phyloP scores from a whole-genome alignment of 2,329 filamentous ascomycete genomes.

The Elsinoe australis region DNA sequence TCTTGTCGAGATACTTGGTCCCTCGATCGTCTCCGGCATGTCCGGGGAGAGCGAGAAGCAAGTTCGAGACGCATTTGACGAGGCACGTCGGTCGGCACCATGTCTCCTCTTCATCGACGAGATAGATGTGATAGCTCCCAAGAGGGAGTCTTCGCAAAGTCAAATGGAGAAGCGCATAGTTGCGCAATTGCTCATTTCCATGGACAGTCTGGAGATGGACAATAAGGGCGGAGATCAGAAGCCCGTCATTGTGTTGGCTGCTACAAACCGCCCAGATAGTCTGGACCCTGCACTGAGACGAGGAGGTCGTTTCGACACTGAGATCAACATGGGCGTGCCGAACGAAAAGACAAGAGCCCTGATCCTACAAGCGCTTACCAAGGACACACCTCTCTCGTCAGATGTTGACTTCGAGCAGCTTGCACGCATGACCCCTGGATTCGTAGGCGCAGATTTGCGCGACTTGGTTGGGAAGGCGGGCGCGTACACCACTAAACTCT shows the following conservation, averaged over 20 bases:
- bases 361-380: constrained; percentile 67
- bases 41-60: constrained; percentile 86
- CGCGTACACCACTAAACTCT: constrained; percentile 55
- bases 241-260: constrained; percentile 81
- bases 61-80: constrained; percentile 76
- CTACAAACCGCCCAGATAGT: constrained; percentile 80
- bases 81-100: constrained; percentile 76
- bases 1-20: constrained; percentile 74
- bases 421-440: constrained; percentile 81
- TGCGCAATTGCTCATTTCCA: constrained; percentile 72
- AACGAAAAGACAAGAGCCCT: constrained; percentile 67
- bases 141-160: constrained; percentile 71
- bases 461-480: constrained; percentile 61
- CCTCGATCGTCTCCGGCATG: constrained; percentile 76
- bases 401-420: constrained; percentile 67
- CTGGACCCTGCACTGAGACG: constrained; percentile 70
- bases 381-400: constrained; percentile 54
- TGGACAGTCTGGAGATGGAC: constrained; percentile 68
- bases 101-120: constrained; percentile 89
- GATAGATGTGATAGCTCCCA: constrained; percentile 83
- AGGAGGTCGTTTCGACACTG: constrained; percentile 70
- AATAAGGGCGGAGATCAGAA: constrained; percentile 56
- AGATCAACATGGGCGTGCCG: constrained; percentile 81
- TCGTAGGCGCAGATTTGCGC: constrained; percentile 82
- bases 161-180: constrained; percentile 88